Conservation (phyloP, 768 basidiomycete species). For the Amanita fuliginea region DNA sequence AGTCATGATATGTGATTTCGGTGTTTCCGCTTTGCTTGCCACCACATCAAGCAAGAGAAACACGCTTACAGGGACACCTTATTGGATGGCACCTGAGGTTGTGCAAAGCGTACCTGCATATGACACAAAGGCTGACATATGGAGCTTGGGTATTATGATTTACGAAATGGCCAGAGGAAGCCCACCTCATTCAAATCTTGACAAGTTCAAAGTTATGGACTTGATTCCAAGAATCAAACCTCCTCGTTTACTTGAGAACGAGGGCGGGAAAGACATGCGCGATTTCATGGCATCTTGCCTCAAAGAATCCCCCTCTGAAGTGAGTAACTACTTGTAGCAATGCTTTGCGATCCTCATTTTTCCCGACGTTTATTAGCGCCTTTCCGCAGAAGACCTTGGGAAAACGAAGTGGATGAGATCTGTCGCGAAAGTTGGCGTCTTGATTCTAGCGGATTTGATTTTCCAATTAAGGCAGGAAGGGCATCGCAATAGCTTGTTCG, state of each 20-base stretch:
- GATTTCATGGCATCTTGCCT: conserved; percentile 83
- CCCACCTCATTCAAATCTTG: conserved; percentile 85
- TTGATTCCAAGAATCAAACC: conserved; percentile 81
- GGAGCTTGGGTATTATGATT: conserved; percentile 93
- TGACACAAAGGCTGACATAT: conserved; percentile 96
- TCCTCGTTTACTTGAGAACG: conserved; percentile 64
- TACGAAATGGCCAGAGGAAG: conserved; percentile 97
- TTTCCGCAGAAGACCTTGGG: conserved; percentile 78
- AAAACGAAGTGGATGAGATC: conserved; percentile 89
- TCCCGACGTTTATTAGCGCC: conserved; percentile 39
- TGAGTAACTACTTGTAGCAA: conserved; percentile 21
- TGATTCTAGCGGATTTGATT: conserved; percentile 72
- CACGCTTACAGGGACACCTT: conserved; percentile 93
- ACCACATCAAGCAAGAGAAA: conserved; percentile 85
- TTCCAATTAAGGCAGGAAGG: conserved; percentile 68
- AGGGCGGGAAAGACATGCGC: conserved; percentile 76
- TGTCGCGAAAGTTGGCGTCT: conserved; percentile 51
- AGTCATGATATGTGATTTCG: conserved; percentile 96
- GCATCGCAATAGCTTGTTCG: conserved; percentile 67
- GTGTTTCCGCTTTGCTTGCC: conserved; percentile 87
- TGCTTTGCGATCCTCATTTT: not conserved
- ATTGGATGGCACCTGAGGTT: conserved; percentile 99
- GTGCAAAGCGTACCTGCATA: conserved; percentile 83
- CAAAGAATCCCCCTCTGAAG: conserved; percentile 70
- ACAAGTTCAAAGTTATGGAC: conserved; percentile 78